phyloP scores from a whole-genome alignment of 148 eudicot genomes.

The Vaccinium vitisidaea region DNA sequence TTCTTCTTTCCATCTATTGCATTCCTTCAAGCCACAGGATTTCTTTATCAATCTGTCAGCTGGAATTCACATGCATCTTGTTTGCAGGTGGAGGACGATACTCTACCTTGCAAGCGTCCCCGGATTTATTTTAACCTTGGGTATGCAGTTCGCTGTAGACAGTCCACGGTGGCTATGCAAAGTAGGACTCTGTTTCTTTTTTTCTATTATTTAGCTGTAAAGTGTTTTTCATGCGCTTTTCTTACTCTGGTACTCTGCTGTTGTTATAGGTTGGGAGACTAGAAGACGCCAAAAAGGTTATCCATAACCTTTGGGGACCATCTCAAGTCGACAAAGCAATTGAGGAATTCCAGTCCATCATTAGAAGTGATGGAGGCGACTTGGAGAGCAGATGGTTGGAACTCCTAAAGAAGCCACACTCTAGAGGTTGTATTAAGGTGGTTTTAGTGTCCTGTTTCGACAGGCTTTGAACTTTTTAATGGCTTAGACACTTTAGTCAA shows the following conservation, averaged over 20 bases:
- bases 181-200: slow-evolving; percentile 36
- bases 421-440: slow-evolving; percentile 62
- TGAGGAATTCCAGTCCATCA: slow-evolving; percentile 61
- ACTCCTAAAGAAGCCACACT: slow-evolving; percentile 70
- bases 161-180: slow-evolving; percentile 89
- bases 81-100: slow-evolving; percentile 78
- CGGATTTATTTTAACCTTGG: slow-evolving; percentile 57
- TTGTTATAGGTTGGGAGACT: slow-evolving; percentile 1
- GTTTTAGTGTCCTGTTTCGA: slow-evolving; percentile 5
- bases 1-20: background rate
- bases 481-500: background rate
- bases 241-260: background rate
- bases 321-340: slow-evolving; percentile 66
- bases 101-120: slow-evolving; percentile 70
- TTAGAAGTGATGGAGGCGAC: slow-evolving; percentile 42
- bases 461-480: background rate
- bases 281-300: background rate
- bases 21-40: background rate
- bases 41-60: background rate
- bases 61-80: background rate
- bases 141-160: slow-evolving; percentile 54
- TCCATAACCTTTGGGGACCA: slow-evolving; percentile 63
- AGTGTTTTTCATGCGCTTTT: background rate
- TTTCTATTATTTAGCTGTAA: slow-evolving; percentile 6
- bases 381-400: slow-evolving; percentile 63